These are phyloP conservation scores for Colletotrichum sp. DNA, from an alignment of 2,329 filamentous ascomycete genomes.

Conservation along the genomic window DNA sequence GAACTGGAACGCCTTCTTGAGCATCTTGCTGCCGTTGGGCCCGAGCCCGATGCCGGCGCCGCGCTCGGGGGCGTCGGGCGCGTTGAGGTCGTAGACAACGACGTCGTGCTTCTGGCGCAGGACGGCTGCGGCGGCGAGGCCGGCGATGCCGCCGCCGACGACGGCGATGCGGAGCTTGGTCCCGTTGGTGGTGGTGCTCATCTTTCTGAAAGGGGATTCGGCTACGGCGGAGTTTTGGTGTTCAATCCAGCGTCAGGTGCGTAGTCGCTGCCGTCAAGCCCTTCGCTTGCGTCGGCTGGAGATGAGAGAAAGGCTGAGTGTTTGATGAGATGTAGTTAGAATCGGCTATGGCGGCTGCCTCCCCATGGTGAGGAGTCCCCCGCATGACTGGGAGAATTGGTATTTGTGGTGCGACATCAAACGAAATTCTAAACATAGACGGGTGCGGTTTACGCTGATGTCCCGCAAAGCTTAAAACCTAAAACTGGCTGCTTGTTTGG, in stretches of 20 bases:
- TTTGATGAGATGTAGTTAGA: neutral
- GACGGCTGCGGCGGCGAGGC: conserved; percentile 8
- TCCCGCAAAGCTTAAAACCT: neutral
- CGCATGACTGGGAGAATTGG: neutral
- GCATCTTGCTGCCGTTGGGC: conserved; percentile 16
- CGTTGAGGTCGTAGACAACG: conserved; percentile 5
- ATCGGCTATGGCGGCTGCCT: neutral
- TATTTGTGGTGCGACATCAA: conserved; percentile 1
- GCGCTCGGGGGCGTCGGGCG: conserved; percentile 1
- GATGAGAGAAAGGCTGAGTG: neutral
- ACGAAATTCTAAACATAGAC: conserved; percentile 10
- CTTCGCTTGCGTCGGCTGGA: neutral
- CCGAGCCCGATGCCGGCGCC: conserved; percentile 13
- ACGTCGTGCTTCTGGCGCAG: conserved; percentile 13
- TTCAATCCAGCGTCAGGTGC: neutral
- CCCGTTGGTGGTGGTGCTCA: neutral
- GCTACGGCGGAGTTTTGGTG: neutral
- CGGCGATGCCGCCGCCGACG: conserved; percentile 12
- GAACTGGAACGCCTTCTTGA: conserved; percentile 9
- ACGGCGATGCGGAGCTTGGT: conserved; percentile 5
- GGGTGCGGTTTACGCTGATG: neutral
- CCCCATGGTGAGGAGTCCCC: neutral
- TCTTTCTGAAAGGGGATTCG: neutral
- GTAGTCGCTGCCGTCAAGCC: neutral
- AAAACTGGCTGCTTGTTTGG: neutral